Evolutionary conservation across 371 early-diverging fungal species (phyloP), one percentile per base, ranked within the genome.

Genomic region (Sporodiniella umbellata): DNA sequence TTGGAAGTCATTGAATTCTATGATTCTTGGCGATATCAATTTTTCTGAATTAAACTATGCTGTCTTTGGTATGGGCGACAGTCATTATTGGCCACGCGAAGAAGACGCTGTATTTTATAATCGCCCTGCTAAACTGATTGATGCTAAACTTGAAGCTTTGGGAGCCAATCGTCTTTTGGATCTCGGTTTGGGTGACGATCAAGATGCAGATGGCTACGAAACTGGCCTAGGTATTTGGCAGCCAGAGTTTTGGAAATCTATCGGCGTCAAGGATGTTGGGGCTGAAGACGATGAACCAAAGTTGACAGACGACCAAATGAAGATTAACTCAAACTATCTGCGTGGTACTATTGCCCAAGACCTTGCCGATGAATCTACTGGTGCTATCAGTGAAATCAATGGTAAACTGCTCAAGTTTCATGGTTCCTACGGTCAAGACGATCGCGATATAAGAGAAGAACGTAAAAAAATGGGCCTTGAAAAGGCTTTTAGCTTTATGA

Each of bases 361-460:
- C 24, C 76, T 95, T 3, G 62, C 63, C 52, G 94, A 95, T 60
- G 79, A 78, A 19, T 85, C 89, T 25, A 91, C 90, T n/a, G 96
- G 96, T 33, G 85, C 84, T 19, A 80, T 95, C 30, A 72, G 78
- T 46, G 94, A 94, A 71, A 84, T 80, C 63, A 93, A 94, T 71
- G 88, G 88, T 62, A 92, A 92, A 74, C 64, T 95, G 63, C 87
- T 89, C 56, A 95, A 95, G 77, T 94, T 94, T 86, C 96, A 95
- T 68, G 96, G 96, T 55, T 94, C 89, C 37, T 95, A 95, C 77
- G 88, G 88, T 70, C 96, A 95, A 61, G 96, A 95, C 66, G 96
- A 95, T 68, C 89, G 96, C 60, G 96, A 95, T 72, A 65, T 94
- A 33, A 85, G 96, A 48, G 91, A 89, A 24, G 86, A 85, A 51